phyloP scores from a whole-genome alignment of 2,329 filamentous ascomycete genomes.

The Exophiala xenobiotica region DNA sequence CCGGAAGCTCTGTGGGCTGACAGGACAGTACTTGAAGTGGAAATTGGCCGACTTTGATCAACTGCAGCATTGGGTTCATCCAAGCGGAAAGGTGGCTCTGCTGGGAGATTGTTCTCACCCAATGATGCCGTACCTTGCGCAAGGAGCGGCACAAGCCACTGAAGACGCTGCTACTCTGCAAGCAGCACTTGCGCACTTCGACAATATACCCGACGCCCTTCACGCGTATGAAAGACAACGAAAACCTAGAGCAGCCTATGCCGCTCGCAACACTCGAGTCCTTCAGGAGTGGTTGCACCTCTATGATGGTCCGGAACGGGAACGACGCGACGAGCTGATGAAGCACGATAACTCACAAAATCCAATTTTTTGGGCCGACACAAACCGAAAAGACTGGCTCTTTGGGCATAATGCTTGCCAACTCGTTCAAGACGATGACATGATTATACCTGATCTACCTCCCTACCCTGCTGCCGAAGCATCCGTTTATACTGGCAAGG shows the following conservation, averaged over 20 bases:
- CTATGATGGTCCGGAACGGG: constrained; percentile 32
- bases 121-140: constrained; percentile 48
- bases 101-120: constrained; percentile 46
- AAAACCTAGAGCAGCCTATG: constrained; percentile 27
- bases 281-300: constrained; percentile 37
- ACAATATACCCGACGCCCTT: constrained; percentile 14
- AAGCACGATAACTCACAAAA: constrained; percentile 29
- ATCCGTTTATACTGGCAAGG: constrained; percentile 11
- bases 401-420: constrained; percentile 30
- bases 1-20: constrained; percentile 31
- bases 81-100: constrained; percentile 36
- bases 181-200: constrained; percentile 14
- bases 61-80: constrained; percentile 35
- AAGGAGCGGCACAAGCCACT: constrained; percentile 46
- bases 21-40: constrained; percentile 30
- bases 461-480: constrained; percentile 12
- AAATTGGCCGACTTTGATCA: constrained; percentile 30
- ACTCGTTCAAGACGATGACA: constrained; percentile 4
- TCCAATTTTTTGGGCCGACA: constrained; percentile 35
- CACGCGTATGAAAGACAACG: constrained; percentile 48
- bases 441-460: constrained; percentile 18
- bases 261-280: constrained; percentile 35
- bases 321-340: constrained; percentile 33
- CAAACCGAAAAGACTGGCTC: constrained; percentile 32
- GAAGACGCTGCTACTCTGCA: constrained; percentile 40